A percentile compares a stretch with the other conserved stretches of the same genome.
Evolutionary conservation across 2,329 filamentous ascomycete genomes (phyloP).

Genomic region (Apiospora koreana): DNA sequence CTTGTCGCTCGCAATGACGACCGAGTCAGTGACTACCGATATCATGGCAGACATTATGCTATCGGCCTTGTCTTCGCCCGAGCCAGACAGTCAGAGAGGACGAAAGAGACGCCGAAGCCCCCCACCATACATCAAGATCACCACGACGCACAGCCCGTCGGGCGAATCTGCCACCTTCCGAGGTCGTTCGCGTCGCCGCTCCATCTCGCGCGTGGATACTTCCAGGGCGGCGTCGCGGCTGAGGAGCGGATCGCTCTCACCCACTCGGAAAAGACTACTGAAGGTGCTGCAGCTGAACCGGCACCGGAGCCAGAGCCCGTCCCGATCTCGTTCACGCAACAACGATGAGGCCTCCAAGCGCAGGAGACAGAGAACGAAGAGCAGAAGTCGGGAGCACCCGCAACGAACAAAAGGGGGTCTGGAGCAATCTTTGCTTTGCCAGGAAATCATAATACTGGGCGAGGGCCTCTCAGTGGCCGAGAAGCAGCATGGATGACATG

Average conservation of each 20-base stretch:
- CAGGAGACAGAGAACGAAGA: slow-evolving; percentile 39
- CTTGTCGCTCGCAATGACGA: slow-evolving; percentile 23
- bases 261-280: slow-evolving; percentile 43
- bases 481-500: slow-evolving; percentile 20
- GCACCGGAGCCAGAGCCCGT: slow-evolving; percentile 46
- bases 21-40: slow-evolving; percentile 23
- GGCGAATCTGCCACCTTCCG: slow-evolving; percentile 41
- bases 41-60: slow-evolving; percentile 26
- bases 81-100: slow-evolving; percentile 37
- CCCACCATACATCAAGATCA: slow-evolving; percentile 25
- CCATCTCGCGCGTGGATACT: slow-evolving; percentile 33
- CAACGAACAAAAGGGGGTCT: slow-evolving; percentile 20
- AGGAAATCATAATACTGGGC: slow-evolving; percentile 25
- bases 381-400: slow-evolving; percentile 33
- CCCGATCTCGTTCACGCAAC: slow-evolving; percentile 34
- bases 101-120: slow-evolving; percentile 38
- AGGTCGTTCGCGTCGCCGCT: slow-evolving; percentile 42
- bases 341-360: slow-evolving; percentile 27
- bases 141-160: slow-evolving; percentile 31
- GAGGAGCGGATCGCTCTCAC: slow-evolving; percentile 34
- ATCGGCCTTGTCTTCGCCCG: slow-evolving; percentile 28
- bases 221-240: slow-evolving; percentile 29
- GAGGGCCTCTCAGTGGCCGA: slow-evolving; percentile 16
- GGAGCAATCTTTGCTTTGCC: slow-evolving; percentile 24
- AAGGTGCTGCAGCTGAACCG: slow-evolving; percentile 41